phyloP scores from a whole-genome alignment of 2,329 filamentous ascomycete species.

The Berkeleyomyces basicola region DNA sequence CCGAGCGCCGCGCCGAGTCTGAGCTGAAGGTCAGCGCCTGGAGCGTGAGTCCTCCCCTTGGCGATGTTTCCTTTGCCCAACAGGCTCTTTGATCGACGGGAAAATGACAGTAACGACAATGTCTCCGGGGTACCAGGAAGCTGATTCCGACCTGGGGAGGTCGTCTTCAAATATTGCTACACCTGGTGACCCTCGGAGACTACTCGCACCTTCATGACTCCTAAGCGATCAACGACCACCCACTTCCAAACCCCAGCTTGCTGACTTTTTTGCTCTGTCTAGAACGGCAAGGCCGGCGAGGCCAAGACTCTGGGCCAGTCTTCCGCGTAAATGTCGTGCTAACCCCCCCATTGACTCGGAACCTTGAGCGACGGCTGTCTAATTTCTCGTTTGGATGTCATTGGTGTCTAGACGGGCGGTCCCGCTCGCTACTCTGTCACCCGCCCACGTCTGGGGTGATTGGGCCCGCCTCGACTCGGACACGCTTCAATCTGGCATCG shows the following conservation, averaged over 20 bases:
- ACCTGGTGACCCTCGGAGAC: no score
- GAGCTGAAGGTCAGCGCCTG: slow-evolving; percentile 88
- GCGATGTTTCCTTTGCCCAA: background rate
- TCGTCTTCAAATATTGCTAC: no score
- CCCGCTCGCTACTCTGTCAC: background rate
- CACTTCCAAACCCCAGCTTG: background rate
- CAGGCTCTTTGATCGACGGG: background rate
- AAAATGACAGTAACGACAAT: background rate
- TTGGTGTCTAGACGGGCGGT: background rate
- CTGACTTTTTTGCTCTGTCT: slow-evolving; percentile 17
- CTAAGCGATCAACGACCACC: no score
- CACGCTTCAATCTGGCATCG: background rate
- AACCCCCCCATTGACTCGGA: background rate
- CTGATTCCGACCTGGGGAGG: background rate
- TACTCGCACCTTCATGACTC: no score
- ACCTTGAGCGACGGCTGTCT: background rate
- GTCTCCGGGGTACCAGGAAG: slow-evolving; percentile 20
- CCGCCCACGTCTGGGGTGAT: background rate
- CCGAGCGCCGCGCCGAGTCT: slow-evolving; percentile 79
- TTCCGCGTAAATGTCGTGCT: slow-evolving; percentile 11
- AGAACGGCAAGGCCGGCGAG: slow-evolving; percentile 88
- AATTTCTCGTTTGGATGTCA: background rate
- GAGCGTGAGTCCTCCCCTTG: slow-evolving; percentile 47
- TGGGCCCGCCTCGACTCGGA: background rate
- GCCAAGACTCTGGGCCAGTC: slow-evolving; percentile 45